Percentiles rank a stretch among this genome's conserved stretches.
phyloP scores from a whole-genome alignment of 2,329 filamentous ascomycete genomes.

The Nothophaeocryptopus gaeumannii region DNA sequence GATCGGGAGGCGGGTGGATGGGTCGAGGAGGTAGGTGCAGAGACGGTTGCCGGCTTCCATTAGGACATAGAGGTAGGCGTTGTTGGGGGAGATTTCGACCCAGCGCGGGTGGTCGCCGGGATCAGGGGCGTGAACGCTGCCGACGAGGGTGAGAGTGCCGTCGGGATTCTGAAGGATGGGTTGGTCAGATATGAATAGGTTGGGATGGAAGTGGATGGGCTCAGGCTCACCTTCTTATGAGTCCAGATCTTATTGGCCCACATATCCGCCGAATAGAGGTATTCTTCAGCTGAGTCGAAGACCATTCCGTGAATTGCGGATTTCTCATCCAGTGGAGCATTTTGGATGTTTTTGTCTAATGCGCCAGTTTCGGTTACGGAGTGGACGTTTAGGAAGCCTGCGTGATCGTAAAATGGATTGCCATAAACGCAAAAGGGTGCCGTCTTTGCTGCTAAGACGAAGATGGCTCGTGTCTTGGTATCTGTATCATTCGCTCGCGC shows the following conservation, averaged over 20 bases:
- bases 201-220: neutral
- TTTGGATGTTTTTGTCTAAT: constrained; percentile 65
- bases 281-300: constrained; percentile 69
- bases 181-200: neutral
- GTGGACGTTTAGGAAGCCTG: constrained; percentile 78
- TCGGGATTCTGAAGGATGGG: constrained; percentile 41
- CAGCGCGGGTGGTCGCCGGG: constrained; percentile 77
- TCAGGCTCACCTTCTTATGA: constrained; percentile 60
- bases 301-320: constrained; percentile 80
- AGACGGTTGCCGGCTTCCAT: constrained; percentile 89
- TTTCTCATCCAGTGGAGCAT: constrained; percentile 67
- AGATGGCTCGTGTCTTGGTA: constrained; percentile 85
- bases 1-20: constrained; percentile 67
- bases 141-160: constrained; percentile 66
- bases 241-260: constrained; percentile 80
- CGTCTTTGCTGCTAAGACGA: constrained; percentile 74
- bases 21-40: constrained; percentile 77
- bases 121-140: constrained; percentile 68
- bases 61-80: constrained; percentile 76
- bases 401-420: constrained; percentile 86
- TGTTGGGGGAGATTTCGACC: constrained; percentile 78
- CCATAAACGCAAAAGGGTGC: constrained; percentile 81
- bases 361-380: constrained; percentile 55
- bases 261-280: constrained; percentile 77
- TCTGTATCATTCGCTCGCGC: constrained; percentile 65